These are phyloP conservation scores for Medakamo hakoo DNA, from an alignment of 139 green algal species.

Conservation along the genomic window DNA sequence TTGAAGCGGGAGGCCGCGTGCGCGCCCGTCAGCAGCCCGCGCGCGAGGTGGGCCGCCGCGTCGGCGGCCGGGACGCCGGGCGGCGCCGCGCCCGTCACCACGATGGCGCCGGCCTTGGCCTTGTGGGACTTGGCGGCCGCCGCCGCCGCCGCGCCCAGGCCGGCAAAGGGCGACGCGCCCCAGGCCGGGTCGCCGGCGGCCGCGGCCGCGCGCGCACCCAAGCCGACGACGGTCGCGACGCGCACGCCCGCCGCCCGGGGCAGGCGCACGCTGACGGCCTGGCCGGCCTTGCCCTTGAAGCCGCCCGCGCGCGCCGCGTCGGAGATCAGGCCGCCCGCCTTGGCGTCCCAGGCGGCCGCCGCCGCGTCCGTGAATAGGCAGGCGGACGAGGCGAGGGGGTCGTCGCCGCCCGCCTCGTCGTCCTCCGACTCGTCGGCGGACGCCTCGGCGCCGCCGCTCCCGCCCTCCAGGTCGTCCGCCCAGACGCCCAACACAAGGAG, in stretches of 20 bases:
- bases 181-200: slow-evolving; percentile 20
- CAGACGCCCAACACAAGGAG: slow-evolving; percentile 51
- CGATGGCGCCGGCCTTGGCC: slow-evolving; percentile 21
- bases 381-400: too few species aligned
- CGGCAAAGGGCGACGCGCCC: slow-evolving; percentile 36
- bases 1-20: slow-evolving; percentile 88
- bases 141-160: slow-evolving; percentile 29
- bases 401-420: neutral
- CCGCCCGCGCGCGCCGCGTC: neutral
- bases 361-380: neutral
- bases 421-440: neutral
- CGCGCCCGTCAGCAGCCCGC: slow-evolving; percentile 44
- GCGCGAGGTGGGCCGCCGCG: slow-evolving; percentile 14
- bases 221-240: slow-evolving; percentile 47
- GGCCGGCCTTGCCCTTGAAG: slow-evolving; percentile 16
- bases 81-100: slow-evolving; percentile 13
- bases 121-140: slow-evolving; percentile 39
- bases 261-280: slow-evolving; percentile 7
- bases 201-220: slow-evolving; percentile 44
- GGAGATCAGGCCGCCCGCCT: neutral
- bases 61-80: slow-evolving; percentile 1
- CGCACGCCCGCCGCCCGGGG: slow-evolving; percentile 8
- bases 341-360: neutral
- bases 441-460: too few species aligned
- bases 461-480: slow-evolving; percentile 35